phyloP scores from a whole-genome alignment of 768 basidiomycete genomes.

The Tephrocybe sp. region DNA sequence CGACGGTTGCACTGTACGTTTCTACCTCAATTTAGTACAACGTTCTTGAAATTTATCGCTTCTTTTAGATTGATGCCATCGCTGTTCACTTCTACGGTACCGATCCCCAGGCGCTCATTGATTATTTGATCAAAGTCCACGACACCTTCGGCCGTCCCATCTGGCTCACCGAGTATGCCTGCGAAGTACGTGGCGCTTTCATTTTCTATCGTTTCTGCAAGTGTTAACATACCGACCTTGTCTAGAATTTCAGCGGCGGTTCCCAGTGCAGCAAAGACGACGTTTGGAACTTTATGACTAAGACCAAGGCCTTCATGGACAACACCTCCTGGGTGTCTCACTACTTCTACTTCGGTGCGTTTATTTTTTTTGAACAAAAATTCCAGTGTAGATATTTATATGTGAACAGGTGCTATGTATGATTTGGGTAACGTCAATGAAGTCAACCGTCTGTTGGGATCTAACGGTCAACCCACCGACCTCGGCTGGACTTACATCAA shows the following conservation, averaged over 20 bases:
- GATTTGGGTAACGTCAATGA: conserved; percentile 56
- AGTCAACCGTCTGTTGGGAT: conserved; percentile 49
- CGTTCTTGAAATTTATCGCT: not conserved
- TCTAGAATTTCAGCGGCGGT: conserved; percentile 53
- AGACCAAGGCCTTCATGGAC: conserved; percentile 45
- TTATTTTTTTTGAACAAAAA: not conserved
- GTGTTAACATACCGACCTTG: not conserved
- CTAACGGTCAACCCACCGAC: conserved; percentile 42
- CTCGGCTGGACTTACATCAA: conserved; percentile 54
- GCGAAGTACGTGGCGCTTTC: conserved; percentile 39
- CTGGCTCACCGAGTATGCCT: conserved; percentile 72
- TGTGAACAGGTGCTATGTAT: conserved; percentile 47
- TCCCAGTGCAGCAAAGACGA: conserved; percentile 37
- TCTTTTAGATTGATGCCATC: conserved; percentile 47
- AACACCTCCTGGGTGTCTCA: conserved; percentile 34
- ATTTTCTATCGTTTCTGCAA: not conserved
- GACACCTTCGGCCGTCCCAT: conserved; percentile 40
- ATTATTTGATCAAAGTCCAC: conserved; percentile 48
- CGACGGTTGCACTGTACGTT: conserved; percentile 49
- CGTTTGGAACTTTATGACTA: conserved; percentile 47
- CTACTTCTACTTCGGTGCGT: conserved; percentile 64
- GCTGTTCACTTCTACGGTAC: conserved; percentile 73
- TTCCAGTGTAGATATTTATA: not conserved
- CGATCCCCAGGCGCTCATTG: conserved; percentile 43
- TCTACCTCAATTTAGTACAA: not conserved